Conservation (phyloP, 176 grass and related monocot species). For the Eragrostis curvula region DNA sequence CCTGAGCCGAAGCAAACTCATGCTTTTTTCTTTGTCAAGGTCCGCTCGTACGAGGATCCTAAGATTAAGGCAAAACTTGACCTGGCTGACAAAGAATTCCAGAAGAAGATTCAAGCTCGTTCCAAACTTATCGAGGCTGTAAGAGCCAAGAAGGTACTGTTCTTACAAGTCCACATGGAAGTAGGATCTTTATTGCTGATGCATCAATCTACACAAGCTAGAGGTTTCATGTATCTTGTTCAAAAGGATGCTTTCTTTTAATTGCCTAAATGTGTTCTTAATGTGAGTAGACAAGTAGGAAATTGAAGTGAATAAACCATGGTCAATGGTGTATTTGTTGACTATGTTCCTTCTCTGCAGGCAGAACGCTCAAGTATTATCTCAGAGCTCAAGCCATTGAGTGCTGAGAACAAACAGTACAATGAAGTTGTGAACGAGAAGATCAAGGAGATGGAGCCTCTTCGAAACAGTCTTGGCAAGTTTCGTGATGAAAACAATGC, state of each 20-base stretch:
- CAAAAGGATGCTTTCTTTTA: not conserved
- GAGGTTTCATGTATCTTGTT: conserved; percentile 31
- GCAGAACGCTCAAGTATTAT: conserved; percentile 69
- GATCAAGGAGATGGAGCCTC: conserved; percentile 78
- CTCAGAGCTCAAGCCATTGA: conserved; percentile 69
- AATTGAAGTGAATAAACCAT: not conserved
- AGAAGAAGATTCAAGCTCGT: conserved; percentile 75
- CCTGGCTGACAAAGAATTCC: conserved; percentile 77
- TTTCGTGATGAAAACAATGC: conserved; percentile 81
- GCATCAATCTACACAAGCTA: conserved; percentile 4
- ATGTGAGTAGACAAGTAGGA: not conserved
- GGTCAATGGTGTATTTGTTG: not conserved
- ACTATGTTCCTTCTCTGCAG: conserved; percentile 51
- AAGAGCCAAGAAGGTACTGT: conserved; percentile 79
- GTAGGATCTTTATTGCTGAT: not conserved
- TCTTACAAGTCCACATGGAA: not conserved
- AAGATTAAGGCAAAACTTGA: conserved; percentile 87
- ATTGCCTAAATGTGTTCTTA: not conserved
- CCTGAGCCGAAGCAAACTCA: conserved; percentile 71
- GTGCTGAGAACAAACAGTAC: conserved; percentile 76
- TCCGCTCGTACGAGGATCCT: conserved; percentile 82
- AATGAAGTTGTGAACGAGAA: conserved; percentile 71
- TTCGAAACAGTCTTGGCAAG: conserved; percentile 76
- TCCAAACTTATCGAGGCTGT: conserved; percentile 63
- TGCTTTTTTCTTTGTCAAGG: conserved; percentile 69